Evolutionary conservation across 1,284 basidiomycete species (phyloP).

Genomic region (Psilocybe mexicana): DNA sequence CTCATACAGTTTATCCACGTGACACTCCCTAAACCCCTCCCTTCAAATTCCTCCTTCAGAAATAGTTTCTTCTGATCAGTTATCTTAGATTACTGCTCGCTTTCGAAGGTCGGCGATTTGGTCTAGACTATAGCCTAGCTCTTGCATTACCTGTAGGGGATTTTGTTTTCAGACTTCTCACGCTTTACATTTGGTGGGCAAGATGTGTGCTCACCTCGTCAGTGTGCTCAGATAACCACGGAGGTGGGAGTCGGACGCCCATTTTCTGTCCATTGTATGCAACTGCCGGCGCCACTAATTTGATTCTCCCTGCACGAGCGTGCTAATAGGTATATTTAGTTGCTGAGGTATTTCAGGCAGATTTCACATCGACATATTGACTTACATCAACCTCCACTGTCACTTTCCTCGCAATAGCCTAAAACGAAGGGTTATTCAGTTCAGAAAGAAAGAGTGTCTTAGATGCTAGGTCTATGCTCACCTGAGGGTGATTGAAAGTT

Average conservation of each 20-base stretch:
- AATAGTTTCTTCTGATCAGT: neutral
- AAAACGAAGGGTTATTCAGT: conserved; percentile 7
- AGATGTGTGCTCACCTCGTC: conserved; percentile 52
- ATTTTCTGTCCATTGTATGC: conserved; percentile 85
- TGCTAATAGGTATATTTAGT: conserved; percentile 44
- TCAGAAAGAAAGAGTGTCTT: neutral
- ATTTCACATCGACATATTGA: neutral
- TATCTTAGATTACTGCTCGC: conserved; percentile 50
- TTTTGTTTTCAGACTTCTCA: conserved; percentile 13
- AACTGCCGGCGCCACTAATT: conserved; percentile 86
- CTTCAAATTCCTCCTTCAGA: neutral
- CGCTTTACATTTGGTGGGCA: conserved; percentile 1
- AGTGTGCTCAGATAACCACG: conserved; percentile 85
- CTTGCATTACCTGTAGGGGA: conserved; percentile 55
- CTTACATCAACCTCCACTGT: conserved; percentile 49
- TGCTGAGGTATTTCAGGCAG: neutral
- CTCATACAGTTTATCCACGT: conserved; percentile 13
- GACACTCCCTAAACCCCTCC: neutral
- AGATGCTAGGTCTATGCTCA: conserved; percentile 25
- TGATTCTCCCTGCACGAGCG: conserved; percentile 80
- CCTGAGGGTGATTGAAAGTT: conserved; percentile 93
- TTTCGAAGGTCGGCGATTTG: conserved; percentile 55
- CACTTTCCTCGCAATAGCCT: conserved; percentile 47
- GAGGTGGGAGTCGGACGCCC: conserved; percentile 75
- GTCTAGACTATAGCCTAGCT: conserved; percentile 65